Evolutionary conservation across 805 yeast species (phyloP), one percentile per base, ranked within the genome.

Genomic region (Osmozyma mogii): DNA sequence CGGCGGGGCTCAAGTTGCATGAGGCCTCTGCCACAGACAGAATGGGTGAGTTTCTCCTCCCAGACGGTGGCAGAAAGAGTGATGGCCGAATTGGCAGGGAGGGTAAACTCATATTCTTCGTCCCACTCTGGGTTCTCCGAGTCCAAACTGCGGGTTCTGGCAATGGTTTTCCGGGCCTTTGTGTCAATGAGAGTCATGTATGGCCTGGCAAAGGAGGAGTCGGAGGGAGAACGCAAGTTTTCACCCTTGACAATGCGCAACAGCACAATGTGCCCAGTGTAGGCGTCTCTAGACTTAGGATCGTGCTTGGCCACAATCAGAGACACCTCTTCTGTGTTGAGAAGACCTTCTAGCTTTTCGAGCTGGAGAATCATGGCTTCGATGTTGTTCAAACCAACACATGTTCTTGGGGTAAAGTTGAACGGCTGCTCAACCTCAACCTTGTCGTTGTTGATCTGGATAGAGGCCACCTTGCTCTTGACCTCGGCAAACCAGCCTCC

Each of bases 41-140:
- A 73, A 36, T 80, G 80, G 6, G 72, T 65, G 23, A 53, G 58
- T 1, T 62, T 44, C 24, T 74, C 79, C 44, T 78, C 79, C 94
- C 94, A 84, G 1, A 83, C 70, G 2, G 79, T 76, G 2, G 75
- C 70, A 2, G 75, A 67, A 2, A 81, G 40, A 16, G 72, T 62
- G 21, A 67, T 56, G 2, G 69, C 48, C 2, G 67, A 52, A 14
- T 62, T 54, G 0, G 68, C 63, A 10, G 54, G 50, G 9, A 62
- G 29, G 4, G 60, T 56, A 6, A 61, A 35, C 50, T 85, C 95
- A 49, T 85, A 84, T 33, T 81, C 83, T 57, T 88, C 95, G 44
- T 84, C 83, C 94, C 94, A 89, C 10, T 69, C 72, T 0, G 96
- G 96, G 43, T 76, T 75, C 19, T 70, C 56, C 4, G 77, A 72